Base-by-base conservation (phyloP, 441 rosid species). In the Biscutella laevigata region DNA sequence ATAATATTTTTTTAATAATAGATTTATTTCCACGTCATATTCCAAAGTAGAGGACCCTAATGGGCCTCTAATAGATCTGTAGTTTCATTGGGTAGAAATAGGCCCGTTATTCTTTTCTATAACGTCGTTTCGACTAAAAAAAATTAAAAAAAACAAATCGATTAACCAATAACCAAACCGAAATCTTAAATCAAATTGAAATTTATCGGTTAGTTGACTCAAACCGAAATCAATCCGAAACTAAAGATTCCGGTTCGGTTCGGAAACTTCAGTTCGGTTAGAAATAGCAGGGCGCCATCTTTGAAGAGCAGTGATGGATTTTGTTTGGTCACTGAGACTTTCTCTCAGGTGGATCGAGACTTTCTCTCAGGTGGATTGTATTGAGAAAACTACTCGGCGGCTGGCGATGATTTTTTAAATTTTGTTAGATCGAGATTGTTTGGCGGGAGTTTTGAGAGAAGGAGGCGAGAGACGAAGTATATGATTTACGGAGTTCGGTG, bases 11-110 rank as follows among this genome's bases (percentile, higher is more conserved):
- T 57, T 26, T 4, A 4, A 12, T 29, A 29, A 24, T 0, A 4
- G 40, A 60, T 32, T 24, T 15, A 4, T 50, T 15, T 40, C 43
- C 7, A 41, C 51, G 66, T 61, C n/a, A n/a, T n/a, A n/a, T n/a
- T n/a, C n/a, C n/a, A n/a, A n/a, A n/a, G n/a, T n/a, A n/a, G n/a
- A n/a, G n/a, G n/a, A n/a, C n/a, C n/a, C n/a, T n/a, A 43, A 46
- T 15, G 62, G 62, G 57, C 68, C 36, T 46, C 7, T 29, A 37
- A 29, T 20, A 3, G 39, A 24, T 5, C 19, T 19, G n/a, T 1
- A 7, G 20, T 2, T 2, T 34, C 16, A 46, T 3, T 29, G 27
- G 61, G 6, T 30, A 22, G 22, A 7, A 5, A 8, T 5, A 29
- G 28, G 49, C 61, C 43, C 8, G 48, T 38, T 11, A 22, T 10